These are phyloP conservation scores for Lipomyces spencermartinsiae DNA, from an alignment of 805 yeast species.

Conservation along the genomic window DNA sequence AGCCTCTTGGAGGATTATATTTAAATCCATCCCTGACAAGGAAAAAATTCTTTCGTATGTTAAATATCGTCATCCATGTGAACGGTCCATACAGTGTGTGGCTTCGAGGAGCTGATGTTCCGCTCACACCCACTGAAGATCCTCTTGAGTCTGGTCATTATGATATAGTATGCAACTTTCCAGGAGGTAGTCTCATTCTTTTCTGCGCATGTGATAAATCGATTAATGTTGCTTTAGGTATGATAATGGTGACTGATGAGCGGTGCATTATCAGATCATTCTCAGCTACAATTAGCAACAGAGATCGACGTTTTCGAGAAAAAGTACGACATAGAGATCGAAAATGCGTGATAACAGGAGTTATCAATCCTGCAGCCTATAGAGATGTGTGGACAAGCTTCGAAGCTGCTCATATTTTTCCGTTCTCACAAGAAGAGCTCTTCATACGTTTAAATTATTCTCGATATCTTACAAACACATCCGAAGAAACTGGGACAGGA, in stretches of 20 bases:
- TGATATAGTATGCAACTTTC: conserved; percentile 3
- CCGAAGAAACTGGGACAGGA: neutral
- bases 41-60: neutral
- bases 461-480: neutral
- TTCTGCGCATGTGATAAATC: neutral
- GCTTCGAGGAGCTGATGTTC: conserved; percentile 3
- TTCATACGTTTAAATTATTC: neutral
- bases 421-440: neutral
- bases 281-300: neutral
- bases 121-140: neutral
- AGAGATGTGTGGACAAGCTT: neutral
- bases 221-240: neutral
- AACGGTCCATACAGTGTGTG: conserved; percentile 4
- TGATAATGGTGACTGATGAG: neutral
- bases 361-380: neutral
- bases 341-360: neutral
- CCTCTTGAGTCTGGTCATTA: neutral
- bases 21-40: conserved; percentile 1
- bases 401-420: conserved; percentile 5
- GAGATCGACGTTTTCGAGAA: neutral
- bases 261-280: neutral
- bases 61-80: neutral
- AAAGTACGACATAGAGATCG: neutral
- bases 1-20: conserved; percentile 6
- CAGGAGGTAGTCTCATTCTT: neutral